Percentiles rank a stretch among this genome's conserved stretches.
Evolutionary conservation across 371 early-diverging fungal genomes (phyloP).

Genomic region (Rhizopus arrhizus): DNA sequence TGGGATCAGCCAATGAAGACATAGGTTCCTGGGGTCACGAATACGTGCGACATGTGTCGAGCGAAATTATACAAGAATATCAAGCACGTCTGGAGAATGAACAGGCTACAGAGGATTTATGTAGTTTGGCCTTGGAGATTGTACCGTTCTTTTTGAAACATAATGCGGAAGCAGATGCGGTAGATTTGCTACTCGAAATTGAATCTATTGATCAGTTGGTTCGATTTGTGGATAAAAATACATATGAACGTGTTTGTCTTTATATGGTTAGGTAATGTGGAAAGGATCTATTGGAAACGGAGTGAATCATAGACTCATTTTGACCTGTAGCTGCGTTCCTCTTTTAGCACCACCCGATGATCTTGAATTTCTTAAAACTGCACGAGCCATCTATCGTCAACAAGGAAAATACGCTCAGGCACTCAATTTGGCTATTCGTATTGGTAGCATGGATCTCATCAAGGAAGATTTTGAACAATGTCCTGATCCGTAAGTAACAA

Average conservation of each 20-base stretch:
- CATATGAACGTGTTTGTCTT: conserved; percentile 91
- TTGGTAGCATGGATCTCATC: conserved; percentile 82
- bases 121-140: conserved; percentile 76
- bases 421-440: conserved; percentile 80
- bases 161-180: conserved; percentile 97
- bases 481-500: conserved; percentile 69
- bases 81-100: conserved; percentile 60
- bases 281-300: background rate
- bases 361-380: conserved; percentile 79
- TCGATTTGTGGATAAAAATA: conserved; percentile 86
- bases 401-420: conserved; percentile 82
- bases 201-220: conserved; percentile 80
- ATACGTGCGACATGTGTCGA: conserved; percentile 92
- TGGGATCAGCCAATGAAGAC: conserved; percentile 77
- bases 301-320: background rate
- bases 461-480: conserved; percentile 88
- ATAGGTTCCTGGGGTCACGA: conserved; percentile 98
- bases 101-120: conserved; percentile 64
- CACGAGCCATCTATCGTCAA: conserved; percentile 87
- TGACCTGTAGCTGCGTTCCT: conserved; percentile 78
- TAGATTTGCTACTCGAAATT: conserved; percentile 90
- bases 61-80: conserved; percentile 90
- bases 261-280: conserved; percentile 83
- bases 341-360: conserved; percentile 92
- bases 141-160: conserved; percentile 90